These are phyloP conservation scores for Hyparrhenia diplandra DNA, from an alignment of 176 grass and related monocot species.

Conservation along the genomic window DNA sequence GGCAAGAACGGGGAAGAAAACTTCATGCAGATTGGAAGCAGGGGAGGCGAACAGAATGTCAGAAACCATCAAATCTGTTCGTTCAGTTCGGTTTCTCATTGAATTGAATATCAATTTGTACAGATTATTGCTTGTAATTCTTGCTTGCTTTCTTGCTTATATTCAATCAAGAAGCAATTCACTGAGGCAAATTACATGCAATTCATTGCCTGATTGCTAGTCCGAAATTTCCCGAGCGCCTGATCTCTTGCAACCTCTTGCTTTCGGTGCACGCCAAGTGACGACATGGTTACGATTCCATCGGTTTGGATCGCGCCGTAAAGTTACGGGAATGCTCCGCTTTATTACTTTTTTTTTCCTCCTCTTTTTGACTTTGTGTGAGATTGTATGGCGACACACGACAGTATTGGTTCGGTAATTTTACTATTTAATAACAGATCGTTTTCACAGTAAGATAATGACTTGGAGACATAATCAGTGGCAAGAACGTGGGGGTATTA, in stretches of 20 bases:
- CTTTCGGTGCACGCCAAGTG: neutral
- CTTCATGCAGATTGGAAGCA: too few relatives aligned
- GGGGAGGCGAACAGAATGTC: too few relatives aligned
- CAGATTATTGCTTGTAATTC: conserved; percentile 36
- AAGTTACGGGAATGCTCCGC: neutral
- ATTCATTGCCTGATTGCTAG: neutral
- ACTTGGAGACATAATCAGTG: conserved; percentile 3
- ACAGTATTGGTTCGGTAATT: neutral
- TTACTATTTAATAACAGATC: neutral
- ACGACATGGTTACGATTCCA: neutral
- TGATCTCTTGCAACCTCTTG: neutral
- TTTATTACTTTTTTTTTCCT: neutral
- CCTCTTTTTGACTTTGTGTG: neutral
- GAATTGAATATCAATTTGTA: too few relatives aligned
- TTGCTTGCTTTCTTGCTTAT: conserved; percentile 14
- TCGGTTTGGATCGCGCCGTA: neutral
- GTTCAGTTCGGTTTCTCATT: too few relatives aligned
- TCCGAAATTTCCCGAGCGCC: neutral
- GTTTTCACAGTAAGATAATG: neutral
- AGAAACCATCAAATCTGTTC: too few relatives aligned
- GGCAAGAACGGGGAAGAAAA: too few relatives aligned
- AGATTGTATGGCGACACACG: too few relatives aligned
- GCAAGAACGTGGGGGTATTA: neutral
- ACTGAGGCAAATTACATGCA: conserved; percentile 3
- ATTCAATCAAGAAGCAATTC: conserved; percentile 21